Percentiles rank a stretch among this genome's conserved stretches.
Conservation (phyloP, 306 rosid genomes). For the Inga oerstediana region DNA sequence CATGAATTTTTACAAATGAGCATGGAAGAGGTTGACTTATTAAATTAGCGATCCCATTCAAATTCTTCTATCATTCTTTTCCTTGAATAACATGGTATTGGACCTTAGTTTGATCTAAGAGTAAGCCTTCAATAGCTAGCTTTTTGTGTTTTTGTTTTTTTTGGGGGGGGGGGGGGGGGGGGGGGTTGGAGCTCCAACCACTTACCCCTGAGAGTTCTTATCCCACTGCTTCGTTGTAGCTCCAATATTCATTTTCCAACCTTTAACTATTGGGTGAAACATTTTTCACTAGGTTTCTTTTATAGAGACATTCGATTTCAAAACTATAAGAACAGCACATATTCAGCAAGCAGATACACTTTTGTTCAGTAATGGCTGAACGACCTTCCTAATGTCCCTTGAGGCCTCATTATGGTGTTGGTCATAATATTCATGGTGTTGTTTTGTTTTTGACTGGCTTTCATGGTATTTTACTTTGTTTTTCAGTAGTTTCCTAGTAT, state of each 20-base stretch:
- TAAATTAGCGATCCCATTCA: not conserved
- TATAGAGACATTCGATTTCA: not conserved
- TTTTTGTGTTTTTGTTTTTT: not conserved
- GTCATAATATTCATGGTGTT: not conserved
- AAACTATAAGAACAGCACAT: not conserved
- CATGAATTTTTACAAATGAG: not conserved
- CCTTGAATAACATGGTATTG: not conserved
- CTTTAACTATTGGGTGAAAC: not conserved
- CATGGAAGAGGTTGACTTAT: not conserved
- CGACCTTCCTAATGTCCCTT: not conserved
- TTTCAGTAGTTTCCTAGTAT: not conserved
- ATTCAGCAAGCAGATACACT: not conserved
- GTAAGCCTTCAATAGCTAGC: not conserved
- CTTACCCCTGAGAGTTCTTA: not conserved
- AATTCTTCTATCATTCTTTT: not conserved
- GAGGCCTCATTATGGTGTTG: not conserved
- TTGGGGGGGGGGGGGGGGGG: not conserved
- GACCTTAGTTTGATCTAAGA: not conserved
- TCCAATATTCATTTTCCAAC: not conserved
- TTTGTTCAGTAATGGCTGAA: not conserved
- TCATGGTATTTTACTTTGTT: not conserved
- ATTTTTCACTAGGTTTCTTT: not conserved
- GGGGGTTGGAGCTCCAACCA: not conserved
- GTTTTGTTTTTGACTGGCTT: not conserved
- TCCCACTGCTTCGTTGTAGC: not conserved